Base-by-base conservation (phyloP, 129 eudicot genomes). In the Smallanthus sonchifolius region DNA sequence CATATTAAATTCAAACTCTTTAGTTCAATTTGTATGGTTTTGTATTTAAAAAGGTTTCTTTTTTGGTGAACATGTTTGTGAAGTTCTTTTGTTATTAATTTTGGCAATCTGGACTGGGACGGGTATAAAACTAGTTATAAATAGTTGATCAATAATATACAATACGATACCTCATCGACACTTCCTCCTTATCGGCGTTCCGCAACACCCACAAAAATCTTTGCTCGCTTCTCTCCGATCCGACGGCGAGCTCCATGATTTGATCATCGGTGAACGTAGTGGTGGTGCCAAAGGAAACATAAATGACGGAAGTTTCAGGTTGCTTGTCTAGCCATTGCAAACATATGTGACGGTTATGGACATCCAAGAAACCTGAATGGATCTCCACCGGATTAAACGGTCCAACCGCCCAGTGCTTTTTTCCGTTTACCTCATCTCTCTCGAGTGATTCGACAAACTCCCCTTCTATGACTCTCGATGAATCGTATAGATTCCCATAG, bases 261-360 rank as follows among this genome's bases (percentile, higher is more conserved):
- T 92, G 81, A 24, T 87, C 86, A 2, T 80, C 80, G 0, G 69
- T 57, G 4, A 92, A 59, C 0, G 93, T 81, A 14, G 82, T 70
- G 2, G 86, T 81, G 5, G 96, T 78, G 2, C 93, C 96, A 13
- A 92, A 92, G 0, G 91, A 85, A 4, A 89, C 78, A 38, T 72
- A 89, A 5, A 92, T 30, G 24, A 92, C 97, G 0, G 91, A 89
- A 0, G 49, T 75, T 17, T 75, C 52, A 7, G 76, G 83, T 44
- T 88, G 89, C 37, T 77, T 83, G 74, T 88, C 96, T 9, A 91
- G 87, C 97, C 97, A 91, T 7, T 83, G 73, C 47, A 88, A 72
- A 67, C 87, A 84, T 9, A 49, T 37, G 67, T 88, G 89, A 49
- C 68, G 78, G 13, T 30, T 3, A 3, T 2, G 2, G 51, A 24